phyloP scores from a whole-genome alignment of 305 asterid genomes.

The Fraxinus paxiana region DNA sequence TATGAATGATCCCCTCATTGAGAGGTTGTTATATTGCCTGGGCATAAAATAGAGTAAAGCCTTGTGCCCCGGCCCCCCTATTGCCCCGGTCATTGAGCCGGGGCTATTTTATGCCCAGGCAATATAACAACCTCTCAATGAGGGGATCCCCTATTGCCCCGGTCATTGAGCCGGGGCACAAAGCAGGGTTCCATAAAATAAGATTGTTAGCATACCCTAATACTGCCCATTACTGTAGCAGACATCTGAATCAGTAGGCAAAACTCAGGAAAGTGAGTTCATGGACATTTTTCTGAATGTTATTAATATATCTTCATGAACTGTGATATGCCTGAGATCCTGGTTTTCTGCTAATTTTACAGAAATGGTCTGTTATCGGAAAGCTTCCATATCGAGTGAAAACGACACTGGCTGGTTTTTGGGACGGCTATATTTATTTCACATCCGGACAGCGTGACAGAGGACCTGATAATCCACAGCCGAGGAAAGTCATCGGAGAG shows the following conservation, averaged over 20 bases:
- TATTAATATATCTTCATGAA: not conserved
- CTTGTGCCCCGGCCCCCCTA: too few species aligned
- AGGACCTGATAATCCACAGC: slow-evolving; percentile 75
- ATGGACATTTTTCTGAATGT: not conserved
- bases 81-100: too few species aligned
- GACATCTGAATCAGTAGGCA: not conserved
- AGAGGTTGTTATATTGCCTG: not conserved
- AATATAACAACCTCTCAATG: too few species aligned
- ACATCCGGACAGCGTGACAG: slow-evolving; percentile 84
- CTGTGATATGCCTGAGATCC: slow-evolving; percentile 1
- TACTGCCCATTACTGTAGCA: not conserved
- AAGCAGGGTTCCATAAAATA: too few species aligned
- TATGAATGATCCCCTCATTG: not conserved
- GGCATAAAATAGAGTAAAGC: not conserved
- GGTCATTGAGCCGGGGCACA: too few species aligned
- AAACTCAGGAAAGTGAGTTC: not conserved
- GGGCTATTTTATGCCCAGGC: too few species aligned
- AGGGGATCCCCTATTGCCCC: too few species aligned
- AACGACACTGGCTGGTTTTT: slow-evolving; percentile 54
- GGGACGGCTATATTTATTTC: slow-evolving; percentile 70
- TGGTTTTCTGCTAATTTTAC: slow-evolving; percentile 12
- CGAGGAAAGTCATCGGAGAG: slow-evolving; percentile 59
- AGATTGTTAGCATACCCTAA: not conserved
- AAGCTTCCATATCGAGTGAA: slow-evolving; percentile 62
- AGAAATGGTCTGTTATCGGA: slow-evolving; percentile 71